Evolutionary conservation across 257 asterid genomes (phyloP).

Genomic region (Lycium barbarum): DNA sequence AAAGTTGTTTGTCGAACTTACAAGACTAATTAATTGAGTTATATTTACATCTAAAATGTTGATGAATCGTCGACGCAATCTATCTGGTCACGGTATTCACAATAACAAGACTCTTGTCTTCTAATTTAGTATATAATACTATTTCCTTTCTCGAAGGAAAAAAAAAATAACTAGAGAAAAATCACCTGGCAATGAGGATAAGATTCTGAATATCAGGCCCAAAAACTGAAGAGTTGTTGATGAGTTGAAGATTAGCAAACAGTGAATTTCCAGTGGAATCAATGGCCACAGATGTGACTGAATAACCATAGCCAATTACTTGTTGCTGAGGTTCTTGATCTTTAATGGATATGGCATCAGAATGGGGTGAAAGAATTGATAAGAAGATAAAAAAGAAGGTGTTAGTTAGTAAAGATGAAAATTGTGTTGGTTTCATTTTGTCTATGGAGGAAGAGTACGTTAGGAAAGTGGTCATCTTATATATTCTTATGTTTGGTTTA

Average conservation of each 20-base stretch:
- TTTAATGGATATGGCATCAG: background rate
- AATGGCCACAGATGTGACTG: slow-evolving; percentile 43
- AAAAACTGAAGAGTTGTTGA: slow-evolving; percentile 52
- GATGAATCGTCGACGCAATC: background rate
- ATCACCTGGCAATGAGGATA: slow-evolving; percentile 48
- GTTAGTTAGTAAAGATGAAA: background rate
- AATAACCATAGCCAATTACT: slow-evolving; percentile 67
- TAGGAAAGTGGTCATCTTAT: background rate
- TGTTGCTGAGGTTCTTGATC: slow-evolving; percentile 26
- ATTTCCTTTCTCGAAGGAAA: background rate
- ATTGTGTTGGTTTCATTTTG: background rate
- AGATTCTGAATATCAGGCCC: slow-evolving; percentile 46
- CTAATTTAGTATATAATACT: no score
- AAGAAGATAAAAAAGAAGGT: background rate
- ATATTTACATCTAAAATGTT: background rate
- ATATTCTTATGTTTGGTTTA: background rate
- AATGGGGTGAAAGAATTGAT: background rate
- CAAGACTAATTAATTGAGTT: no score
- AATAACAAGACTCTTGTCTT: slow-evolving; percentile 7
- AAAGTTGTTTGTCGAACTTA: no score
- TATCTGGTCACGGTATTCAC: background rate
- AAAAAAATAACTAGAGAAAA: background rate
- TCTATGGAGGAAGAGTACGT: background rate
- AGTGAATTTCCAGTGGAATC: slow-evolving; percentile 50
- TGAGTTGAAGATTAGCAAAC: slow-evolving; percentile 62